phyloP scores from a whole-genome alignment of 148 eudicot genomes.

The Rhododendron ovatum region DNA sequence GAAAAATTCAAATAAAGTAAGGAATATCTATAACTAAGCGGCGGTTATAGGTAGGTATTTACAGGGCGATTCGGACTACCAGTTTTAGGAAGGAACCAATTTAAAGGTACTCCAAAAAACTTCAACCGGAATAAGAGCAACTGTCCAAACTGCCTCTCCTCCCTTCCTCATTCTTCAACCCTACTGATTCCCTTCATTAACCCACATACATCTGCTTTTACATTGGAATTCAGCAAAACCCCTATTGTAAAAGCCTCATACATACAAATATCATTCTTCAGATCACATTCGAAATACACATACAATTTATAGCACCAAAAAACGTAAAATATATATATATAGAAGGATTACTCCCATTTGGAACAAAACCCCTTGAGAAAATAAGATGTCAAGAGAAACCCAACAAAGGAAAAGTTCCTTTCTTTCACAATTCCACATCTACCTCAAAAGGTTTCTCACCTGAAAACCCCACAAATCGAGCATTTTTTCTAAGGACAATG shows the following conservation, averaged over 20 bases:
- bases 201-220: not conserved
- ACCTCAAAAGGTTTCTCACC: not conserved
- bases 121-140: not conserved
- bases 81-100: not conserved
- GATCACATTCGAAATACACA: not conserved
- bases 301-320: not conserved
- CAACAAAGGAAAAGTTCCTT: not conserved
- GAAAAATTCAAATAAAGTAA: not conserved
- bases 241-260: not conserved
- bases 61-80: not conserved
- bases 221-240: not conserved
- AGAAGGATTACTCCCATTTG: not conserved
- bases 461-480: not conserved
- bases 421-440: slow-evolving; percentile 2
- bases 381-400: slow-evolving; percentile 1
- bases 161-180: not conserved
- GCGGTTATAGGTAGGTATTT: not conserved
- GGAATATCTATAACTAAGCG: not conserved
- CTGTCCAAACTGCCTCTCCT: not conserved
- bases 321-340: not conserved
- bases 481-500: not conserved
- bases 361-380: not conserved
- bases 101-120: not conserved
- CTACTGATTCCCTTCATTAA: not conserved
- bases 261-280: not conserved